Percentiles rank a stretch among this genome's conserved stretches.
phyloP scores from a whole-genome alignment of 1,139 yeast species.

The Lodderomyces beijingensis region DNA sequence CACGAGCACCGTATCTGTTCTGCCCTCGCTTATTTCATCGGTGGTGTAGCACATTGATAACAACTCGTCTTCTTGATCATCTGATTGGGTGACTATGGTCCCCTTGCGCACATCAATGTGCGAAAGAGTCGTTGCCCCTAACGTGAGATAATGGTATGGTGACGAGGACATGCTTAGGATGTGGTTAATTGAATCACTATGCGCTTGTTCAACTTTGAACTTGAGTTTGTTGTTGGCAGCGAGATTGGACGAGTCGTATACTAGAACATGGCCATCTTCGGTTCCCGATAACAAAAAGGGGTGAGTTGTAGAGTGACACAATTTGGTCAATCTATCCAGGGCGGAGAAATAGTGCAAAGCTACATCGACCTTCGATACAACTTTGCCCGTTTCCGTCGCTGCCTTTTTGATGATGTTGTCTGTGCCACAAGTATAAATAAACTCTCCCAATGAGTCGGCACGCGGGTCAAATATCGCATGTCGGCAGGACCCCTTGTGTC shows the following conservation, averaged over 20 bases:
- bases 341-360: slow-evolving; percentile 21
- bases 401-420: slow-evolving; percentile 82
- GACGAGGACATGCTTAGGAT: slow-evolving; percentile 61
- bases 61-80: slow-evolving; percentile 91
- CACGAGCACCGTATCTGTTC: slow-evolving; percentile 60
- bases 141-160: slow-evolving; percentile 74
- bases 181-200: slow-evolving; percentile 73
- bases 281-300: slow-evolving; percentile 72
- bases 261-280: slow-evolving; percentile 64
- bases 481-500: slow-evolving; percentile 89
- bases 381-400: slow-evolving; percentile 68
- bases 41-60: slow-evolving; percentile 64
- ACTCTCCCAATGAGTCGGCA: slow-evolving; percentile 44
- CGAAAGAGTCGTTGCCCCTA: slow-evolving; percentile 80
- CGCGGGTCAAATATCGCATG: slow-evolving; percentile 62
- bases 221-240: slow-evolving; percentile 29
- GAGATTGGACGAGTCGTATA: slow-evolving; percentile 54
- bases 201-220: slow-evolving; percentile 48
- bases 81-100: slow-evolving; percentile 57
- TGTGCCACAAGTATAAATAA: slow-evolving; percentile 67
- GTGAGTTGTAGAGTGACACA: slow-evolving; percentile 61
- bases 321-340: slow-evolving; percentile 50
- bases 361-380: slow-evolving; percentile 47
- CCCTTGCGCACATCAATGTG: slow-evolving; percentile 79
- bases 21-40: slow-evolving; percentile 41